Percentiles rank a stretch among this genome's conserved stretches.
phyloP scores from a whole-genome alignment of 345 rosid species.

The Dipteronia sinensis region DNA sequence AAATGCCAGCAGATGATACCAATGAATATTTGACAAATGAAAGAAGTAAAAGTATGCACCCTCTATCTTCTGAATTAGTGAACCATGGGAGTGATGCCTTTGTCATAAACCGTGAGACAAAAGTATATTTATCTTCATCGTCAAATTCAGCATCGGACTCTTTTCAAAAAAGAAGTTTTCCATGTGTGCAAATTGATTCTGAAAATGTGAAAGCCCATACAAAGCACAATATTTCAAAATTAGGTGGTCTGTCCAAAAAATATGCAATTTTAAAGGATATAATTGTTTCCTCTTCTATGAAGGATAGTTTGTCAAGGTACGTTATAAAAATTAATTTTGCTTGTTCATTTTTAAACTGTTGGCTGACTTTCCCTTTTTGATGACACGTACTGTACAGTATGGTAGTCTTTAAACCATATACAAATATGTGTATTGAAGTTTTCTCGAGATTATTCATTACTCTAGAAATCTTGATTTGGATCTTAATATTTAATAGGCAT shows the following conservation, averaged over 20 bases:
- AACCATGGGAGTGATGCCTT: constrained; percentile 41
- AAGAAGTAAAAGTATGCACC: constrained; percentile 15
- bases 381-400: not conserved
- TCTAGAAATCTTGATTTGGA: too few relatives aligned
- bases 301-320: constrained; percentile 68
- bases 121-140: constrained; percentile 47
- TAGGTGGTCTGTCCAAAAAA: constrained; percentile 82
- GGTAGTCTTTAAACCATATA: not conserved
- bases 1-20: constrained; percentile 20
- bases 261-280: constrained; percentile 61
- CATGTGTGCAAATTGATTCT: constrained; percentile 29
- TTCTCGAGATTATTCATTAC: not conserved
- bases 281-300: constrained; percentile 48
- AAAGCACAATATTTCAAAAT: constrained; percentile 38
- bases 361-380: constrained; percentile 7
- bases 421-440: not conserved
- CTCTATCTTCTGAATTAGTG: constrained; percentile 16
- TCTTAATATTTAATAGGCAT: too few relatives aligned
- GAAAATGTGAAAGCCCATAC: constrained; percentile 25
- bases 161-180: constrained; percentile 26
- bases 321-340: not conserved
- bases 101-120: constrained; percentile 54
- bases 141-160: constrained; percentile 30
- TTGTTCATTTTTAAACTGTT: constrained; percentile 9
- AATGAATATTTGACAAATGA: constrained; percentile 29